Conservation (phyloP, 306 rosid species). For the Prunus persica region Prunus_persica_NCBIv2 NC_034015.1:19208501-19209000, state of each 20-base stretch:
- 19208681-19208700: not conserved
- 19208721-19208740: not conserved
- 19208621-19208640: not conserved
- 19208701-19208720: not conserved
- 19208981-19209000: constrained; percentile 97
- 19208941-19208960: constrained; percentile 82
- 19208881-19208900: constrained; percentile 73
- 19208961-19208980: constrained; percentile 93
- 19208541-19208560: not conserved
- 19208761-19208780: not conserved
- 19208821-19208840: constrained; percentile 98
- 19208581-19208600: not conserved
- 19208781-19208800: constrained; percentile 54
- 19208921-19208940: constrained; percentile 68
- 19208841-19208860: constrained; percentile 65
- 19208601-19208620: not conserved
- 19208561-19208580: not conserved
- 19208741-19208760: not conserved
- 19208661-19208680: not conserved
- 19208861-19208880: constrained; percentile 42
- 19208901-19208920: constrained; percentile 62
- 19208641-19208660: not conserved
- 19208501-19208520: constrained; percentile 92
- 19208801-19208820: constrained; percentile 89
- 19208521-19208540: constrained; percentile 73